phyloP scores from a whole-genome alignment of 495 filamentous ascomycete genomes.

The Aspergillus nanangensis region DNA sequence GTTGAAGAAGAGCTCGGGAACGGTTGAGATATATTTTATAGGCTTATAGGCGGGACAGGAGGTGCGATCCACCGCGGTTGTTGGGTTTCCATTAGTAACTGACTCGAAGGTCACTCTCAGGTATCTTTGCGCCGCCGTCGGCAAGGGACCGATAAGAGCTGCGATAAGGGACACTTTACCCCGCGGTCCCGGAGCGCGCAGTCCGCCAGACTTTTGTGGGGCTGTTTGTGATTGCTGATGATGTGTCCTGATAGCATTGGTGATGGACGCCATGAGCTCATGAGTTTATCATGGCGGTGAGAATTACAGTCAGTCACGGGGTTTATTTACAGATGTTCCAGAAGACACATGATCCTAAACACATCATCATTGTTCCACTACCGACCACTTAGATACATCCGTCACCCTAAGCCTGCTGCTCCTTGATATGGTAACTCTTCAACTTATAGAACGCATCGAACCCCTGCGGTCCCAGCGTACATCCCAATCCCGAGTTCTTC shows the following conservation, averaged over 20 bases:
- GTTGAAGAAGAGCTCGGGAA: too few species aligned
- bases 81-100: not conserved
- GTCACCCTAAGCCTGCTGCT: slow-evolving; percentile 25
- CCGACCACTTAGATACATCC: too few species aligned
- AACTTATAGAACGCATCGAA: slow-evolving; percentile 94
- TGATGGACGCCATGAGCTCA: too few species aligned
- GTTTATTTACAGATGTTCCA: too few species aligned
- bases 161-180: not conserved
- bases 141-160: not conserved
- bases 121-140: not conserved
- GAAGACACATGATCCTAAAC: too few species aligned
- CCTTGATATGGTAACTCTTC: slow-evolving; percentile 93
- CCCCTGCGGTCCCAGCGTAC: slow-evolving; percentile 82
- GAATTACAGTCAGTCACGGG: too few species aligned
- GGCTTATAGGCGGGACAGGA: too few species aligned
- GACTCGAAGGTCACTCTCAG: not conserved
- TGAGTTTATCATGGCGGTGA: too few species aligned
- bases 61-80: not conserved
- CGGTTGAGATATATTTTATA: too few species aligned
- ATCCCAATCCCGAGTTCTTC: slow-evolving; percentile 93
- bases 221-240: too few species aligned
- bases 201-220: not conserved
- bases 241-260: too few species aligned
- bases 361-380: too few species aligned
- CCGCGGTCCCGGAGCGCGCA: slow-evolving; percentile 6